These are phyloP conservation scores for Antitrichia curtipendula DNA, from an alignment of 225 moss, liverwort and hornwort genomes.

Conservation along the genomic window DNA sequence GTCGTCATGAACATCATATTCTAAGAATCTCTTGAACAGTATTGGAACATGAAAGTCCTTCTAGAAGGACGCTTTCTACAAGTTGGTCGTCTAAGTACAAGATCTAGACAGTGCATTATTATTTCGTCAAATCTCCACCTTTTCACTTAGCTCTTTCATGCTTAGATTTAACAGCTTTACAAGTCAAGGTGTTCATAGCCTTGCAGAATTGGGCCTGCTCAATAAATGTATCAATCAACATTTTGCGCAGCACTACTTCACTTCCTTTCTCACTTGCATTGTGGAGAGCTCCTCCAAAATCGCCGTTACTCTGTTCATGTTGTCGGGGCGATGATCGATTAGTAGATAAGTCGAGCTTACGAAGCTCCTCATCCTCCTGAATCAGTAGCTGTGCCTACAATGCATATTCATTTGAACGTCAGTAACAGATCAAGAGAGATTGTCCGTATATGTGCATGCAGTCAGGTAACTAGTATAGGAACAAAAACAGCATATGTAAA, in stretches of 20 bases:
- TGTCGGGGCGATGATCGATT: constrained; percentile 28
- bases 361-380: constrained; percentile 47
- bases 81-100: background rate
- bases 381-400: constrained; percentile 79
- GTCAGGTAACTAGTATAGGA: background rate
- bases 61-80: background rate
- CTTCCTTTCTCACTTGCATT: constrained; percentile 26
- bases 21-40: background rate
- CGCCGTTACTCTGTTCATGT: constrained; percentile 46
- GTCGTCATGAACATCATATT: background rate
- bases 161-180: constrained; percentile 12
- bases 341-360: constrained; percentile 12
- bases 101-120: background rate
- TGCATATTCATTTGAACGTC: background rate
- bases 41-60: background rate
- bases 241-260: constrained; percentile 46
- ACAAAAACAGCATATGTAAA: background rate
- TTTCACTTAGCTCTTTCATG: constrained; percentile 12
- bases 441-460: background rate
- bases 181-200: constrained; percentile 49
- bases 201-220: constrained; percentile 79
- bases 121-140: background rate
- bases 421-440: background rate
- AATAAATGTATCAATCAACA: constrained; percentile 67
- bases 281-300: constrained; percentile 13